A percentile compares a stretch with the other conserved stretches of the same genome.
These are phyloP conservation scores for Ilyonectria robusta DNA, from an alignment of 2,329 filamentous ascomycete genomes.

Conservation along the genomic window DNA sequence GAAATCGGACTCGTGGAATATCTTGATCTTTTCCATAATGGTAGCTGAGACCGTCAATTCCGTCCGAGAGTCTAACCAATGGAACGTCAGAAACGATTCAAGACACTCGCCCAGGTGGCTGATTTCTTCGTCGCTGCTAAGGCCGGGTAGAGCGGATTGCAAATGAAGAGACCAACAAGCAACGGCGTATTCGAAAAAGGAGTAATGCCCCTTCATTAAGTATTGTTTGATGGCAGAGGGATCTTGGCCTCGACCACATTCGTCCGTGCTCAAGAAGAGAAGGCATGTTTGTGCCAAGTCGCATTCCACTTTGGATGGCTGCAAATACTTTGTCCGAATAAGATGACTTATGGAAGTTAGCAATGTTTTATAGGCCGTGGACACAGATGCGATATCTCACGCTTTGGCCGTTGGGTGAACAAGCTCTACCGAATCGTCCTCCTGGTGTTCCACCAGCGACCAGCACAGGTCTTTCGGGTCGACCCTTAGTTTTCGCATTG, in stretches of 20 bases:
- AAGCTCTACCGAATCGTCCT: slow-evolving; percentile 27
- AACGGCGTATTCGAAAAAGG: slow-evolving; percentile 25
- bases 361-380: neutral
- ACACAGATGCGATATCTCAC: slow-evolving; percentile 2
- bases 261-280: slow-evolving; percentile 19
- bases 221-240: neutral
- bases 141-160: neutral
- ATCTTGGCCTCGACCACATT: neutral
- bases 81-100: neutral
- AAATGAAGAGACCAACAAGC: slow-evolving; percentile 26
- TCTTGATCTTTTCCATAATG: neutral
- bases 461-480: slow-evolving; percentile 22
- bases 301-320: neutral
- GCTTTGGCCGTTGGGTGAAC: slow-evolving; percentile 27
- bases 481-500: neutral
- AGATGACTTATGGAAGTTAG: neutral
- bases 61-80: neutral
- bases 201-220: slow-evolving; percentile 12
- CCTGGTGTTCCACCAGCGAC: slow-evolving; percentile 26
- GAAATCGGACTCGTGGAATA: neutral
- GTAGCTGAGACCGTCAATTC: neutral
- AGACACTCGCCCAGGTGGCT: neutral
- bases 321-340: neutral
- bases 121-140: neutral
- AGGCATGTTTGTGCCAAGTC: slow-evolving; percentile 21